These are phyloP conservation scores for Nepenthes alata DNA, from an alignment of 179 eudicot genomes.

Conservation along the genomic window DNA sequence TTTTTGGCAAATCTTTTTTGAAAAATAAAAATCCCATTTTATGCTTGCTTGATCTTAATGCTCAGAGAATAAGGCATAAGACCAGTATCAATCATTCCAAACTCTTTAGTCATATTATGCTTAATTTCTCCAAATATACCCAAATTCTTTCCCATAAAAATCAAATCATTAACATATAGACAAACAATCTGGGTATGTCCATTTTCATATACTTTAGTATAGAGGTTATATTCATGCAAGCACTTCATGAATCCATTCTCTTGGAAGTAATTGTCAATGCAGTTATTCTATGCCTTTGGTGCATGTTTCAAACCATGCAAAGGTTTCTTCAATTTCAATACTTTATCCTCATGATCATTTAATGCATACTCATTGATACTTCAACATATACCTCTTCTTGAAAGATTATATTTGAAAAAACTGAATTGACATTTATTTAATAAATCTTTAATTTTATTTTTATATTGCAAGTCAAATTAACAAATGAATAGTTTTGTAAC, in stretches of 20 bases:
- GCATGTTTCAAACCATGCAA: not conserved
- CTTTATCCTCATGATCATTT: too few species aligned
- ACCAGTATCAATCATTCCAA: constrained; percentile 1
- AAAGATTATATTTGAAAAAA: too few species aligned
- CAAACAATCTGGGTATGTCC: not conserved
- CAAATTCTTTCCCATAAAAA: constrained; percentile 1
- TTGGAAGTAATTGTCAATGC: too few species aligned
- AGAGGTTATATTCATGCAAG: not conserved
- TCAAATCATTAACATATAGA: constrained; percentile 1
- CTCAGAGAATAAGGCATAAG: not conserved
- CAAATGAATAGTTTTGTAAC: too few species aligned
- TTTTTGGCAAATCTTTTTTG: constrained; percentile 1
- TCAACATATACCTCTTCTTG: too few species aligned
- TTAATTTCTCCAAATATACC: constrained; percentile 1
- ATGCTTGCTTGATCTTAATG: not conserved
- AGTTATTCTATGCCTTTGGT: too few species aligned
- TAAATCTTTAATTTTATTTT: too few species aligned
- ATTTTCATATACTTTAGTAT: not conserved
- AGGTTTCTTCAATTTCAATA: too few species aligned
- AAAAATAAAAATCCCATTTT: not conserved
- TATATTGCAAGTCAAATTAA: too few species aligned
- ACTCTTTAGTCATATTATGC: not conserved
- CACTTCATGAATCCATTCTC: too few species aligned
- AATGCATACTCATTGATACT: too few species aligned
- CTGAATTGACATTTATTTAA: too few species aligned